A percentile compares a stretch with the other conserved stretches of the same genome.
These are phyloP conservation scores for Tieghemostelium lacteum DNA, from an alignment of 78 protist genomes.

Conservation along the genomic window DNA sequence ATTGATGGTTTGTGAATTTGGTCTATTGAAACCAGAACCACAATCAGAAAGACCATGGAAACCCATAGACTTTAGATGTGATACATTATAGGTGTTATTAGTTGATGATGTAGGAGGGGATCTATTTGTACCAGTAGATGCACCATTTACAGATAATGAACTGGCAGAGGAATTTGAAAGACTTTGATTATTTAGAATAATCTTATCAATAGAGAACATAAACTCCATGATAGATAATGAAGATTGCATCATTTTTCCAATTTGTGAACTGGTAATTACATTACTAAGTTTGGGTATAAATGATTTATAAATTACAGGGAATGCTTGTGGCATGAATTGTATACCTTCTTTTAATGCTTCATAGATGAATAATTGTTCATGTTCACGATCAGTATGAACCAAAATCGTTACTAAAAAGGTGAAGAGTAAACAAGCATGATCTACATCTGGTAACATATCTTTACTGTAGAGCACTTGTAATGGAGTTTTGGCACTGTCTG, in stretches of 20 bases:
- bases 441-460: constrained; percentile 66
- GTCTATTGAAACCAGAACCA: constrained; percentile 66
- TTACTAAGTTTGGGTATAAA: constrained; percentile 53
- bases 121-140: neutral
- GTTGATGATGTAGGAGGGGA: neutral
- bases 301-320: constrained; percentile 69
- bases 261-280: constrained; percentile 52
- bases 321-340: constrained; percentile 69
- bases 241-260: constrained; percentile 73
- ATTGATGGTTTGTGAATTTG: constrained; percentile 9
- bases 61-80: constrained; percentile 46
- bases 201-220: constrained; percentile 56
- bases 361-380: constrained; percentile 72
- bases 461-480: constrained; percentile 31
- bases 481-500: constrained; percentile 11
- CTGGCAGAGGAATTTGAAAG: neutral
- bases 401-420: constrained; percentile 52
- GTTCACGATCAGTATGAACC: constrained; percentile 69
- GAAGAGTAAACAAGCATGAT: constrained; percentile 29
- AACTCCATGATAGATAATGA: constrained; percentile 41
- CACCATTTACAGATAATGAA: neutral
- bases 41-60: constrained; percentile 73
- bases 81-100: neutral
- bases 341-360: constrained; percentile 70
- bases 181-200: neutral